Evolutionary conservation across 495 filamentous ascomycete genomes (phyloP), one percentile per base, ranked within the genome.

Genomic region (Clavariopsis aquatica): DNA sequence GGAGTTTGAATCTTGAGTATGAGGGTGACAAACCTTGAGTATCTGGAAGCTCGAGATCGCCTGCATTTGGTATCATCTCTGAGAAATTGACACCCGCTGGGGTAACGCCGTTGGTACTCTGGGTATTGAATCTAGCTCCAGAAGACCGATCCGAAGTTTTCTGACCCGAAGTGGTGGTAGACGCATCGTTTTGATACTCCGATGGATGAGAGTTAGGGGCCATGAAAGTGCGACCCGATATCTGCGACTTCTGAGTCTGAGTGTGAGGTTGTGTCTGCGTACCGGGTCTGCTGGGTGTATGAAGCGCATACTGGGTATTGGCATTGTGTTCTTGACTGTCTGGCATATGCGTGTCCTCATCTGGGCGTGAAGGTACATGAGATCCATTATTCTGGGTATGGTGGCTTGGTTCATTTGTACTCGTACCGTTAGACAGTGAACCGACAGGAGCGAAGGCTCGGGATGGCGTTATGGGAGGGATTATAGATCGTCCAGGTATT

Each of bases 181-280:
- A 96, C 3, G 92, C 92, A 69, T 92, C 89, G 68, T 96, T 96
- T 27, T 83, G 76, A 63, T 93, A 85, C 47, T 90, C 89, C 2
- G 81, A 85, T 3, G 89, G 85, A 53, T 92, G 87, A 31, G 92
- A 88, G 15, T 89, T 89, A 9, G 85, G 84, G 10, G 88, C 86
- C 73, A 96, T 82, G 23, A 88, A 83, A 3, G 90, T 92, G 52
- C 92, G 80, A 0, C 83, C 85, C 8, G 87, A 89, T 43, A 82
- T 80, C 74, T 96, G 92, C 4, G 90, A 87, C 34, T 81, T 79
- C 41, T 81, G 77, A 57, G 75, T 79, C 61, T 68, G 72, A 45
- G 58, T 62, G 9, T 43, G 38, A 43, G 38, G 38, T 17, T 43
- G 38, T 57, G 75, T 79, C 61, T 68, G 72, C 43, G 58, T 62